Percentiles rank a stretch among this genome's conserved stretches.
phyloP scores from a whole-genome alignment of 345 rosid species.

The Turnera subulata region DNA sequence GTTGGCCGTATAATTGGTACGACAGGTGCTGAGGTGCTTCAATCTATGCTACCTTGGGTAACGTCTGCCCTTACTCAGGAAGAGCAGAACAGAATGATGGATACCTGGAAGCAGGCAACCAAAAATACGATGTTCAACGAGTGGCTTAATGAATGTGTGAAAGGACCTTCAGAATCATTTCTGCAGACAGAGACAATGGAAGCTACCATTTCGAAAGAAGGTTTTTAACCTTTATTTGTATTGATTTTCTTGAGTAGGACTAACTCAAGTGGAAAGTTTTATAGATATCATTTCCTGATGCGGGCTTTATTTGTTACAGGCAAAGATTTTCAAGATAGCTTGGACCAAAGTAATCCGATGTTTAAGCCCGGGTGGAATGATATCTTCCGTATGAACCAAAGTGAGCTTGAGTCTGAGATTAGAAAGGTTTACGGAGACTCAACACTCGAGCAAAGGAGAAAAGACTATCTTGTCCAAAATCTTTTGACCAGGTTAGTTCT shows the following conservation, averaged over 20 bases:
- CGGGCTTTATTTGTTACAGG: constrained; percentile 30
- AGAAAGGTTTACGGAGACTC: constrained; percentile 60
- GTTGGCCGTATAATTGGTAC: constrained; percentile 92
- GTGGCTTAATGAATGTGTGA: constrained; percentile 87
- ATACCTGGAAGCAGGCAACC: constrained; percentile 93
- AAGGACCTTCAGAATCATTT: constrained; percentile 46
- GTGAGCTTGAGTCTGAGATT: constrained; percentile 68
- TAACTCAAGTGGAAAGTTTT: background rate
- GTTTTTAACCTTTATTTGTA: constrained; percentile 30
- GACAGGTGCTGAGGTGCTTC: constrained; percentile 88
- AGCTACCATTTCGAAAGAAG: constrained; percentile 40
- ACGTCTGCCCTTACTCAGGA: constrained; percentile 81
- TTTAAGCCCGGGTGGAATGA: constrained; percentile 98
- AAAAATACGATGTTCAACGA: constrained; percentile 92
- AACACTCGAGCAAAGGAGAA: constrained; percentile 66
- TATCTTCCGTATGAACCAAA: constrained; percentile 83
- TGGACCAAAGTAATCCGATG: constrained; percentile 62
- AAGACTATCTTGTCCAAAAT: constrained; percentile 62
- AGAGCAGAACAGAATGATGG: constrained; percentile 93
- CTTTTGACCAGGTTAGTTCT: constrained; percentile 55
- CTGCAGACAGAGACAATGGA: constrained; percentile 40
- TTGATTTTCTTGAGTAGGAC: constrained; percentile 1
- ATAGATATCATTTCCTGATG: constrained; percentile 15
- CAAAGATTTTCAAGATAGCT: constrained; percentile 47
- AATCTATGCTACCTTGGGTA: constrained; percentile 95